phyloP scores from a whole-genome alignment of 306 rosid genomes.

The Cajanus cajan region DNA sequence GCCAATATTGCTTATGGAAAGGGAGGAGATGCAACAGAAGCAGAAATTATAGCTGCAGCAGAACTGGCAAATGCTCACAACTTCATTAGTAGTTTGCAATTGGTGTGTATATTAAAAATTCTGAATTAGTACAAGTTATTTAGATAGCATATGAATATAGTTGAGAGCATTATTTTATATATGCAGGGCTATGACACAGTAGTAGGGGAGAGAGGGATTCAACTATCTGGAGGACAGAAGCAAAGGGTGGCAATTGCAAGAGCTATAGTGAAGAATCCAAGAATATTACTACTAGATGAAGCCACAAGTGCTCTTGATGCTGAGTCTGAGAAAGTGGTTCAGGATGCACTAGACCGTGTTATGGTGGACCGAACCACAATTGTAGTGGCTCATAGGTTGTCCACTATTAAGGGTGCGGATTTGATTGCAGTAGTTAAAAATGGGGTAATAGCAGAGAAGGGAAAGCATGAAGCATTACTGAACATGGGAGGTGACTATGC shows the following conservation, averaged over 20 bases:
- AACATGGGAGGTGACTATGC: not conserved
- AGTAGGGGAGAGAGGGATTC: not conserved
- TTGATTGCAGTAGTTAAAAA: not conserved
- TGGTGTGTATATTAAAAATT: conserved; percentile 37
- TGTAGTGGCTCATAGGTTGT: not conserved
- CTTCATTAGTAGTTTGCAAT: conserved; percentile 64
- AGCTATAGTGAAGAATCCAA: not conserved
- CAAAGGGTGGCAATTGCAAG: not conserved
- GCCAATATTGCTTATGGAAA: conserved; percentile 69
- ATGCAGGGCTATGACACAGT: not conserved
- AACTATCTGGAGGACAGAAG: not conserved
- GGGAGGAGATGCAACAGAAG: conserved; percentile 55
- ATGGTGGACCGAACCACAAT: not conserved
- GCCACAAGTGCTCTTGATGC: not conserved
- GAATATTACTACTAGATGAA: not conserved
- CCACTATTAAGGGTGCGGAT: not conserved
- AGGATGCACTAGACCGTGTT: not conserved
- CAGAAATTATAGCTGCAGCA: conserved; percentile 62
- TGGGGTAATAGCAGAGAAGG: not conserved
- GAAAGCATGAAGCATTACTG: not conserved
- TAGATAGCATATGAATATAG: not conserved
- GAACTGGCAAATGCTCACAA: conserved; percentile 63
- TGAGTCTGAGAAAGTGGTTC: not conserved
- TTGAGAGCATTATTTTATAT: not conserved
- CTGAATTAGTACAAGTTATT: not conserved